Percentiles rank a stretch among this genome's conserved stretches.
Evolutionary conservation across 257 asterid species (phyloP).

Genomic region (Cinchona pubescens): DNA sequence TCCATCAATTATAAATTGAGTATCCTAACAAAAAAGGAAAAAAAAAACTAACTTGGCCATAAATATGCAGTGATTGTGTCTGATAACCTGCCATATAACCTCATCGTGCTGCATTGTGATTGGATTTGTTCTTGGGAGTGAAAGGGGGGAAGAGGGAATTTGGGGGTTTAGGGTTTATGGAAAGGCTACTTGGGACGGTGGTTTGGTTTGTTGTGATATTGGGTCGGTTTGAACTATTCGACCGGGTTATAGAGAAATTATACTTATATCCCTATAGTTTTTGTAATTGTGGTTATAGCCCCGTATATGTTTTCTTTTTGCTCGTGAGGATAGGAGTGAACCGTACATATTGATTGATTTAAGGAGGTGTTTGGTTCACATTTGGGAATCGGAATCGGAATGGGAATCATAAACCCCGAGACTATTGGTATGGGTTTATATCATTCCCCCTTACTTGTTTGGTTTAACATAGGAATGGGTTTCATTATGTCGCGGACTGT

Average conservation of each 20-base stretch:
- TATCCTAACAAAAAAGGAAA: not conserved
- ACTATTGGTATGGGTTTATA: too few species aligned
- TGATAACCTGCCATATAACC: constrained; percentile 97
- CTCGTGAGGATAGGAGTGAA: too few species aligned
- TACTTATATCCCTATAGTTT: too few species aligned
- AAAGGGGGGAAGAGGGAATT: not conserved
- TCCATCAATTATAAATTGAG: not conserved
- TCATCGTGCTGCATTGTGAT: constrained; percentile 91
- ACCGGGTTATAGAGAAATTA: not conserved
- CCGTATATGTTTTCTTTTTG: too few species aligned
- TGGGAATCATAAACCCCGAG: too few species aligned
- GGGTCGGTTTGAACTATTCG: not conserved
- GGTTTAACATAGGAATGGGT: too few species aligned
- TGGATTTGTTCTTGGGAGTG: not conserved
- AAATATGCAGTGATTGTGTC: constrained; percentile 98
- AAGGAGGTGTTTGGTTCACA: too few species aligned
- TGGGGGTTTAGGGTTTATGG: constrained; percentile 20
- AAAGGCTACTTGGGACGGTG: not conserved
- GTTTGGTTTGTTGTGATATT: not conserved
- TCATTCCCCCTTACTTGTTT: too few species aligned
- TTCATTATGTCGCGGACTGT: too few species aligned
- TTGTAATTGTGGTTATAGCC: too few species aligned
- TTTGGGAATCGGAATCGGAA: too few species aligned
- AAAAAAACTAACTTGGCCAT: constrained; percentile 70
- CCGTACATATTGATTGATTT: too few species aligned